A percentile compares a stretch with the other conserved stretches of the same genome.
Conservation (phyloP, 257 asterid genomes). For the Datura wrightii region DNA sequence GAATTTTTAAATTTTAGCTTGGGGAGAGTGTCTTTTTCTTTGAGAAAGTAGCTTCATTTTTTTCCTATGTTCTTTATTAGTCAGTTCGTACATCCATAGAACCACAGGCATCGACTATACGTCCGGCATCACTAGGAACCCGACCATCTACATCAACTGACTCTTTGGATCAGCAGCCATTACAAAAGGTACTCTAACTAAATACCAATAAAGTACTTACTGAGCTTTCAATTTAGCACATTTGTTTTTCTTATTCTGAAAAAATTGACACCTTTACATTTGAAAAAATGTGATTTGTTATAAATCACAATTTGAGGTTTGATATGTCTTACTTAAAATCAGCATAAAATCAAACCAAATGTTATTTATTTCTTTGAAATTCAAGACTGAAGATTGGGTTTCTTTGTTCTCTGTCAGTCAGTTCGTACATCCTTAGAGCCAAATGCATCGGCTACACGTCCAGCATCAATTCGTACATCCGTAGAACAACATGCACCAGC, state of each 20-base stretch:
- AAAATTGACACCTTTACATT: background rate
- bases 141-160: constrained; percentile 28
- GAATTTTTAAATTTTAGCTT: background rate
- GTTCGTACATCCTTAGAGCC: constrained; percentile 60
- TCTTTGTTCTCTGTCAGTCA: constrained; percentile 59
- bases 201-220: background rate
- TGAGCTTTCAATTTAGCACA: background rate
- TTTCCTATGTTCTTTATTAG: constrained; percentile 53
- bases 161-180: constrained; percentile 24
- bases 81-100: constrained; percentile 65
- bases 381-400: background rate
- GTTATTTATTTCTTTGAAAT: too few species aligned
- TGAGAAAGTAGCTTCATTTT: constrained; percentile 32
- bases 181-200: constrained; percentile 15
- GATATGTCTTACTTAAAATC: background rate
- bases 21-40: background rate
- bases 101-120: constrained; percentile 35
- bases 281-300: background rate
- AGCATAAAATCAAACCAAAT: background rate
- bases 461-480: constrained; percentile 29
- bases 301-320: background rate
- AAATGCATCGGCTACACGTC: constrained; percentile 32
- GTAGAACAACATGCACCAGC: constrained; percentile 34
- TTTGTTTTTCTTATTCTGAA: background rate
- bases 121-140: constrained; percentile 21